phyloP scores from a whole-genome alignment of 169 alveolate species.

The Eimeria maxima region DNA sequence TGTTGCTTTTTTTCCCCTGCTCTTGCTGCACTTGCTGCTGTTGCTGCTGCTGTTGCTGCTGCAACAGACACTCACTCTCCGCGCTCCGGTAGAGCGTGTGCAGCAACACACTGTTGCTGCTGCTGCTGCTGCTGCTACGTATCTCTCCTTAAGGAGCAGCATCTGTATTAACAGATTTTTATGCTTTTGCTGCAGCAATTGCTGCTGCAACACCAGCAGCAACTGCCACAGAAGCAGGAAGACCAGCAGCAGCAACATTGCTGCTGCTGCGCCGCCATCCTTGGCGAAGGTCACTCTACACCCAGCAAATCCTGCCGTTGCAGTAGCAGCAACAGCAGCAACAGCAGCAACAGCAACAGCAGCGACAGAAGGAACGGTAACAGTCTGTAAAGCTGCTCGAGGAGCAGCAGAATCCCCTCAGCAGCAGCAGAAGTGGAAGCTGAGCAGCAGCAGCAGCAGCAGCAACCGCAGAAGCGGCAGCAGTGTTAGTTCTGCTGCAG shows the following conservation, averaged over 20 bases:
- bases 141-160: neutral
- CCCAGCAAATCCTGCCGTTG: too few species aligned
- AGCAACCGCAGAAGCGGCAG: neutral
- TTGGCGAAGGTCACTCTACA: too few species aligned
- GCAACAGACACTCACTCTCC: too few species aligned
- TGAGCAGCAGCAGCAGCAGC: slow-evolving; percentile 15
- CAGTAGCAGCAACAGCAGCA: too few species aligned
- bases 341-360: slow-evolving; percentile 19
- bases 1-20: neutral
- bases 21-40: neutral
- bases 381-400: neutral
- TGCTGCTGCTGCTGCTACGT: neutral
- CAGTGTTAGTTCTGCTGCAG: too few species aligned
- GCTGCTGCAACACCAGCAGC: neutral
- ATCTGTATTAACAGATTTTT: neutral
- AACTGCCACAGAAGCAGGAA: too few species aligned
- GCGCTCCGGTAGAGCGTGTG: too few species aligned
- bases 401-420: neutral
- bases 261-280: too few species aligned
- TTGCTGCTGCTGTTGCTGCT: too few species aligned
- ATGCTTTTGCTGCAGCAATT: neutral
- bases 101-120: too few species aligned
- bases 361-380: neutral
- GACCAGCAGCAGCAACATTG: too few species aligned
- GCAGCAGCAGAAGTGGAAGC: too few species aligned